These are phyloP conservation scores for Heritiera fomes DNA, from an alignment of 345 rosid species.

Conservation along the genomic window DNA sequence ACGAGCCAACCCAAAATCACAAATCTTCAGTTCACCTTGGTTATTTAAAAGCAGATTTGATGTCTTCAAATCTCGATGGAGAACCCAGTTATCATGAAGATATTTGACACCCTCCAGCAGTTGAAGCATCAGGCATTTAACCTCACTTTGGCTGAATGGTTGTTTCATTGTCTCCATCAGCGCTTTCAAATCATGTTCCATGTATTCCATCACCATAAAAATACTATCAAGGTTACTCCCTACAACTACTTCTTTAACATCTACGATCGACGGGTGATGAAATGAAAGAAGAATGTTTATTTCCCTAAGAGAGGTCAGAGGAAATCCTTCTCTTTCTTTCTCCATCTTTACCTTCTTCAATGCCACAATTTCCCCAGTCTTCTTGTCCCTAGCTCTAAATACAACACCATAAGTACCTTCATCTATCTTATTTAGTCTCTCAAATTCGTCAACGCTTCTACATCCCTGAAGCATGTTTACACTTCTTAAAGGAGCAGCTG, in stretches of 20 bases:
- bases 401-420: slow-evolving; percentile 99
- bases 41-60: slow-evolving; percentile 93
- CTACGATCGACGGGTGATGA: slow-evolving; percentile 92
- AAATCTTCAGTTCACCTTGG: slow-evolving; percentile 92
- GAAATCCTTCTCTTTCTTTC: slow-evolving; percentile 99
- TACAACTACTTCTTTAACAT: slow-evolving; percentile 97
- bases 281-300: slow-evolving; percentile 95
- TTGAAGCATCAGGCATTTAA: slow-evolving; percentile 97
- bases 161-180: slow-evolving; percentile 98
- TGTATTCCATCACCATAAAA: slow-evolving; percentile 98
- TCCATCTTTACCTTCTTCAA: slow-evolving; percentile 99
- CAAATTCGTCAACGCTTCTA: slow-evolving; percentile 97
- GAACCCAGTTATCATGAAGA: slow-evolving; percentile 99
- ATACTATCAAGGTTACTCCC: slow-evolving; percentile 93
- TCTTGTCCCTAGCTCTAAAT: slow-evolving; percentile 91
- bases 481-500: slow-evolving; percentile 68
- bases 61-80: slow-evolving; percentile 94
- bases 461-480: slow-evolving; percentile 97
- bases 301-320: slow-evolving; percentile 88
- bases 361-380: slow-evolving; percentile 91
- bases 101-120: slow-evolving; percentile 87
- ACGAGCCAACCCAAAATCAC: slow-evolving; percentile 97
- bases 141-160: slow-evolving; percentile 98
- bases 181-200: slow-evolving; percentile 98
- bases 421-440: slow-evolving; percentile 94